These are phyloP conservation scores for Ceriops tagal DNA, from an alignment of 345 rosid genomes.

Conservation along the genomic window DNA sequence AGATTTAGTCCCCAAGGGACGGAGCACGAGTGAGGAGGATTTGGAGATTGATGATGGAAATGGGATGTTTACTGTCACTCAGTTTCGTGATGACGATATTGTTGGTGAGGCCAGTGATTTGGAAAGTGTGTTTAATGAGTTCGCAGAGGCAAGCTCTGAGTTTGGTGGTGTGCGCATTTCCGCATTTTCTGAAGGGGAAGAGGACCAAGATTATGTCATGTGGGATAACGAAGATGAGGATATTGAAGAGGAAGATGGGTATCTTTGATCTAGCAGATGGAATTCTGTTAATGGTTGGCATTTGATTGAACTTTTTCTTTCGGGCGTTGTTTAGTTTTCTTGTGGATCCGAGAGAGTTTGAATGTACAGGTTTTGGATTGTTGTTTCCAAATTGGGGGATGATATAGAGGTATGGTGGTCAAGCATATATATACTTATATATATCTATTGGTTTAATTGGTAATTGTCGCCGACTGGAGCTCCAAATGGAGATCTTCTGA, in stretches of 20 bases:
- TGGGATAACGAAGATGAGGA: neutral
- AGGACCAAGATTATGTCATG: neutral
- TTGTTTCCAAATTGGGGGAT: too few species aligned
- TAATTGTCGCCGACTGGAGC: too few species aligned
- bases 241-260: neutral
- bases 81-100: neutral
- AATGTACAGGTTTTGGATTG: too few species aligned
- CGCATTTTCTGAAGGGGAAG: neutral
- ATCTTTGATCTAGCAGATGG: neutral
- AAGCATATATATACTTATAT: too few species aligned
- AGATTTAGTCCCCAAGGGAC: slow-evolving; percentile 54
- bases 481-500: too few species aligned
- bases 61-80: neutral
- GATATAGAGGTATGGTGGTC: too few species aligned
- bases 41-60: slow-evolving; percentile 7
- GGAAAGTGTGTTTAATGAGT: neutral
- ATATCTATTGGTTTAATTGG: too few species aligned
- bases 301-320: neutral
- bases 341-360: too few species aligned
- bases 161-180: neutral
- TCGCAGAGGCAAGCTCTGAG: neutral
- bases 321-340: neutral
- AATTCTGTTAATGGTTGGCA: neutral
- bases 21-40: neutral
- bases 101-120: neutral